Evolutionary conservation across 768 basidiomycete genomes (phyloP), one percentile per base, ranked within the genome.

Genomic region (Serendipita indica): DNA sequence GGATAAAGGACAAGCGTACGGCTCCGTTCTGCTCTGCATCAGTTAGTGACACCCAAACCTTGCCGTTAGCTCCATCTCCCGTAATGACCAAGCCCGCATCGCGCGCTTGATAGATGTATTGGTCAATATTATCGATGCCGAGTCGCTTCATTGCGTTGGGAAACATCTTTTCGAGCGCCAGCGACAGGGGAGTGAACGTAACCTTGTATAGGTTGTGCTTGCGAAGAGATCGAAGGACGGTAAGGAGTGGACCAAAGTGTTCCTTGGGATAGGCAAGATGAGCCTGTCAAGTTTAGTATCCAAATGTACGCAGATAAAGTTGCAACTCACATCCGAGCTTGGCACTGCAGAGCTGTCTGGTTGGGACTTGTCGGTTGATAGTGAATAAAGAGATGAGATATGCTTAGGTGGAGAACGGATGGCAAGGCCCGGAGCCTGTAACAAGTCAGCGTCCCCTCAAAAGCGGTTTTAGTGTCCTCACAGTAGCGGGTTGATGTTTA

Each of bases 151-250:
- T 54, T 7, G 49, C 49, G 25, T 54, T 33, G 20, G 49, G 49
- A 54, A 28, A 54, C 49, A 28, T 54, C 25, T 54, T 54, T 7
- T 54, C 49, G 16, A 54, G 16, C n/a, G 49, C 49, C 25, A 54
- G 49, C 3, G 49, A 20, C 7, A 54, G 49, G 22, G 49, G 49
- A 28, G 49, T 33, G n/a, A 54, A 28, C 4, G 49, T 54, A 16
- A 54, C 49, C n/a, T 54, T 54, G n/a, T 54, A 33, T 22, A 54
- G 49, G 49, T 30, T 16, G n/a, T 54, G 49, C 3, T 54, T 54
- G 22, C 49, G 22, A 10, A 54, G 32, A 28, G 49, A 54, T 7
- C 25, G 49, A 33, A 54, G 49, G 7, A 54, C 49, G 16, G 49
- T n/a, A 27, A 28, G 7, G 16, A 54, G 10, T 54, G 49, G 49